These are phyloP conservation scores for Galium porrigens DNA, from an alignment of 305 asterid species.

Conservation along the genomic window DNA sequence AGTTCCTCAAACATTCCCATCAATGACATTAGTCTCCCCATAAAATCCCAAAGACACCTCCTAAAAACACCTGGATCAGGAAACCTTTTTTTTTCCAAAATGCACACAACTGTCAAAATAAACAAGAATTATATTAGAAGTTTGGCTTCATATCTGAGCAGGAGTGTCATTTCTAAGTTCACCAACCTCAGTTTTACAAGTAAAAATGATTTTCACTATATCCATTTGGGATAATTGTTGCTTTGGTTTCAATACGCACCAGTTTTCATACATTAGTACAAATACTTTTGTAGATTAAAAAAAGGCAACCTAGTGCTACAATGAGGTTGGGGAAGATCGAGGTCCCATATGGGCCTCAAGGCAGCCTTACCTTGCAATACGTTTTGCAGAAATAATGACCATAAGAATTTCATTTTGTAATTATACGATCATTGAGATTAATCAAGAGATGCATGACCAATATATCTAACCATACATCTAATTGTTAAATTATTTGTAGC, in stretches of 20 bases:
- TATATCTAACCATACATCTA: background rate
- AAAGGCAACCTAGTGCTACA: background rate
- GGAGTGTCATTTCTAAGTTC: background rate
- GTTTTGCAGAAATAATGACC: background rate
- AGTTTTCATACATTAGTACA: background rate
- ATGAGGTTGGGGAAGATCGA: background rate
- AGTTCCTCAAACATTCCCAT: background rate
- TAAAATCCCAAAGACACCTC: background rate
- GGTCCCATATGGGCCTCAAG: constrained; percentile 1
- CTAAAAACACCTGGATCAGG: background rate
- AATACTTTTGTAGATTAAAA: background rate
- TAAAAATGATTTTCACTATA: background rate
- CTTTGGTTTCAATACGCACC: too few species aligned
- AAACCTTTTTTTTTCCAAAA: background rate
- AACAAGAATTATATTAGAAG: background rate
- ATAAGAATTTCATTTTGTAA: background rate
- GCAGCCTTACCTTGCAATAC: background rate
- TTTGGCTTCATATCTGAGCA: background rate
- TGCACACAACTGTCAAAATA: background rate
- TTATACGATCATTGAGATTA: background rate
- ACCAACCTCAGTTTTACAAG: background rate
- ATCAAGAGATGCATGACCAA: background rate
- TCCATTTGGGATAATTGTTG: background rate
- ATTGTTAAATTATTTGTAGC: background rate
- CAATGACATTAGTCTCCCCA: background rate